These are phyloP conservation scores for Coemansia linderi DNA, from an alignment of 371 early-diverging fungal species.

Conservation along the genomic window DNA sequence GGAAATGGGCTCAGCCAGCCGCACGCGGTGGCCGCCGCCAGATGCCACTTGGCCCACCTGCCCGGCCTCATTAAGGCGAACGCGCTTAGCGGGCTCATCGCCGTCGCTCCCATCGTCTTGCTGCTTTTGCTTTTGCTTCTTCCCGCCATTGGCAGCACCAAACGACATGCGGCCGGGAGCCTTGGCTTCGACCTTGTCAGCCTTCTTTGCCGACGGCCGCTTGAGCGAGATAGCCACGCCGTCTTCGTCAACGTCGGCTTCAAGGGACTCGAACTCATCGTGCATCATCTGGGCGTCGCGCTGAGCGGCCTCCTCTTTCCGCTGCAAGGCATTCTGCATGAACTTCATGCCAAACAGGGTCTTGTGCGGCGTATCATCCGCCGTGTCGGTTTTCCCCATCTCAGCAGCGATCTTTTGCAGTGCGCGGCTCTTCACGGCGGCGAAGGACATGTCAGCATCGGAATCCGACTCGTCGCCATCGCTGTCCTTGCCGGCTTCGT, in stretches of 20 bases:
- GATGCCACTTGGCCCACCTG: slow-evolving; percentile 64
- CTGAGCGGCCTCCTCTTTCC: slow-evolving; percentile 59
- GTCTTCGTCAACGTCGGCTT: slow-evolving; percentile 40
- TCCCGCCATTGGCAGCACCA: slow-evolving; percentile 31
- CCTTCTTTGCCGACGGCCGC: not conserved
- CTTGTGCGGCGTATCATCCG: slow-evolving; percentile 66
- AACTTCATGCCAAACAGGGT: slow-evolving; percentile 95
- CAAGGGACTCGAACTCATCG: slow-evolving; percentile 39
- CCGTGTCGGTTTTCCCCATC: slow-evolving; percentile 34
- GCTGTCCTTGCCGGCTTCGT: slow-evolving; percentile 57
- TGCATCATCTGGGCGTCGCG: slow-evolving; percentile 37
- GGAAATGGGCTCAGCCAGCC: slow-evolving; percentile 60
- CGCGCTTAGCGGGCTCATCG: slow-evolving; percentile 27
- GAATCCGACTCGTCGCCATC: slow-evolving; percentile 50
- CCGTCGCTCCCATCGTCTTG: slow-evolving; percentile 57
- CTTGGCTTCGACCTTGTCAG: not conserved
- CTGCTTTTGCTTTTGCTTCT: slow-evolving; percentile 17
- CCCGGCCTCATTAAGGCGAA: slow-evolving; percentile 63
- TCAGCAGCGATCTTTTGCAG: slow-evolving; percentile 39
- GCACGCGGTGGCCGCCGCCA: slow-evolving; percentile 62
- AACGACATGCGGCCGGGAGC: slow-evolving; percentile 48
- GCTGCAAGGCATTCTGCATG: slow-evolving; percentile 81
- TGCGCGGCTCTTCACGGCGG: slow-evolving; percentile 49
- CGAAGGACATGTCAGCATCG: slow-evolving; percentile 37
- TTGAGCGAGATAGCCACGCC: slow-evolving; percentile 22